phyloP scores from a whole-genome alignment of 805 yeast genomes.

The Pichia eremophila region DNA sequence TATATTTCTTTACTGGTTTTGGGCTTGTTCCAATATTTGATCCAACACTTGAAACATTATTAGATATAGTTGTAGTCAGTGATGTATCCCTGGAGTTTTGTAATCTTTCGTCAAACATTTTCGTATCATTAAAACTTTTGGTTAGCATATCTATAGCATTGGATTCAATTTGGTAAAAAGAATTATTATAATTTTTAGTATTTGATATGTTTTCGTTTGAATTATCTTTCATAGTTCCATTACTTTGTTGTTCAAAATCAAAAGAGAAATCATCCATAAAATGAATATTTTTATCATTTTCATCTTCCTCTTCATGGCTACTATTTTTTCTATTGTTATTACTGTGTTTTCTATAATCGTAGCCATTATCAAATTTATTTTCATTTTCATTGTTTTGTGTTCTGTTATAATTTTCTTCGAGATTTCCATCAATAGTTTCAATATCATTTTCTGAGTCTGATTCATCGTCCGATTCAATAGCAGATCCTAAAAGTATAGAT shows the following conservation, averaged over 20 bases:
- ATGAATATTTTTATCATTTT: constrained; percentile 2
- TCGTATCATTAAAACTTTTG: constrained; percentile 8
- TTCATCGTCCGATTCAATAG: constrained; percentile 24
- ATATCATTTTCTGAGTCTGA: constrained; percentile 14
- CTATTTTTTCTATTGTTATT: neutral
- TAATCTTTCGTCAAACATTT: constrained; percentile 6
- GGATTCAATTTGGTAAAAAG: constrained; percentile 4
- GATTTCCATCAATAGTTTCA: constrained; percentile 5
- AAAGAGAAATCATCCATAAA: constrained; percentile 29
- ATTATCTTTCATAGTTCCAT: neutral
- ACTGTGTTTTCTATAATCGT: neutral
- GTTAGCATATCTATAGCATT: constrained; percentile 10
- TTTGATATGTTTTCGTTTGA: neutral
- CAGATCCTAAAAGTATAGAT: constrained; percentile 11
- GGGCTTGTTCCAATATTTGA: constrained; percentile 14
- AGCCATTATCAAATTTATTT: neutral
- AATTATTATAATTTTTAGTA: neutral
- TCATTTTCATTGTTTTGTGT: too few species aligned
- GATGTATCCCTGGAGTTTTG: constrained; percentile 21
- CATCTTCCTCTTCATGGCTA: constrained; percentile 1
- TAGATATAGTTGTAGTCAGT: constrained; percentile 18
- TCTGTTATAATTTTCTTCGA: neutral
- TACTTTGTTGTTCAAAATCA: constrained; percentile 17
- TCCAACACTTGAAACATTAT: constrained; percentile 18
- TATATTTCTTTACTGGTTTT: constrained; percentile 24